Percentiles rank a stretch among this genome's conserved stretches.
Evolutionary conservation across 345 rosid species (phyloP).

Genomic region (Linum trigynum): DNA sequence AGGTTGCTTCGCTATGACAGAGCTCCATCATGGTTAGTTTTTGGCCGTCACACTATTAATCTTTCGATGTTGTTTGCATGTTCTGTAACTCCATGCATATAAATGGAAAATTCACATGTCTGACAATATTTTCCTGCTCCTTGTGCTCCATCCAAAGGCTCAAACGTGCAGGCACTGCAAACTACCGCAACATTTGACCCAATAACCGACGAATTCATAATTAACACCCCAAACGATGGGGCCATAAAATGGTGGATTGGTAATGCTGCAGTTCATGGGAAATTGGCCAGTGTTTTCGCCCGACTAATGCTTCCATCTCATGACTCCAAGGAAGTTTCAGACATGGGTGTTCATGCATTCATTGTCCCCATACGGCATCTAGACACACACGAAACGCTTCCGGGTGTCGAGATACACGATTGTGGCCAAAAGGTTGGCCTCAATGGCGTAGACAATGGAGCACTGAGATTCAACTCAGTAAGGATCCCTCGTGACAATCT

Average conservation of each 20-base stretch:
- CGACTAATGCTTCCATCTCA: conserved; percentile 78
- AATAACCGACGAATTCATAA: conserved; percentile 61
- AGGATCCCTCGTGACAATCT: conserved; percentile 96
- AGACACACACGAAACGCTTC: conserved; percentile 69
- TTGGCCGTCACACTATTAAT: neutral
- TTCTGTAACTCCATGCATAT: neutral
- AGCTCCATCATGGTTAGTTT: conserved; percentile 83
- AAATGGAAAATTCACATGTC: conserved; percentile 13
- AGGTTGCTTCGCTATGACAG: conserved; percentile 99
- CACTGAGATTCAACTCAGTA: conserved; percentile 69
- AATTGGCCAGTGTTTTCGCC: conserved; percentile 91
- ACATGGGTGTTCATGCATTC: conserved; percentile 99
- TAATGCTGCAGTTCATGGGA: conserved; percentile 91
- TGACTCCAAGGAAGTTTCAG: conserved; percentile 55
- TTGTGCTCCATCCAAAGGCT: conserved; percentile 62
- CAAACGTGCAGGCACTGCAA: conserved; percentile 94
- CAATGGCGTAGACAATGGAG: conserved; percentile 98
- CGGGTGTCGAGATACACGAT: conserved; percentile 87
- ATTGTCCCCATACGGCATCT: conserved; percentile 89
- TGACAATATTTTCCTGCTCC: neutral
- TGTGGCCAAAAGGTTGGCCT: conserved; percentile 95
- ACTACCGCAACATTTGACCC: conserved; percentile 86
- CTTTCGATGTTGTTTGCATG: neutral
- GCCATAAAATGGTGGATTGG: conserved; percentile 99
- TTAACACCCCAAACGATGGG: conserved; percentile 84